phyloP scores from a whole-genome alignment of 257 asterid species.

The Anisodus acutangulus region DNA sequence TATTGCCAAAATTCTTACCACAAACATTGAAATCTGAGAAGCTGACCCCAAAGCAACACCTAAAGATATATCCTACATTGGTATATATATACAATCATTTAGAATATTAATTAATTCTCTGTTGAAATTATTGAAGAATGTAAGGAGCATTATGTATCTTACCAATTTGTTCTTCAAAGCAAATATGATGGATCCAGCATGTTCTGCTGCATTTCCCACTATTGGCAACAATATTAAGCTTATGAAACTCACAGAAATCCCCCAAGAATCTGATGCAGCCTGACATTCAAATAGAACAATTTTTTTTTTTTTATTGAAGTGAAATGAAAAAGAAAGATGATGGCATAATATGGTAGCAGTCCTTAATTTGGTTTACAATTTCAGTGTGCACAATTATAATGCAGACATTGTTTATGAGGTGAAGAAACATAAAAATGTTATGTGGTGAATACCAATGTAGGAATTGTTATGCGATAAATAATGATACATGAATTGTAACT shows the following conservation, averaged over 20 bases:
- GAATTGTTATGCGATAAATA: no score
- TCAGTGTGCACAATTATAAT: no score
- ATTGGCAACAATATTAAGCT: conserved; percentile 56
- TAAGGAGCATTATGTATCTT: background rate
- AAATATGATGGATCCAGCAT: conserved; percentile 54
- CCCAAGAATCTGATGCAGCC: conserved; percentile 56
- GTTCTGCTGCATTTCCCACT: conserved; percentile 59
- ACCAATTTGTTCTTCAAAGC: conserved; percentile 57
- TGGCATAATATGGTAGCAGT: no score
- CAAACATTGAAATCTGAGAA: conserved; percentile 56
- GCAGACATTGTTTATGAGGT: no score
- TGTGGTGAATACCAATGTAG: background rate
- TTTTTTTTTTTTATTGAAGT: no score
- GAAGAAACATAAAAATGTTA: background rate
- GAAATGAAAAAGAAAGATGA: no score
- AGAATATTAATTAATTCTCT: no score
- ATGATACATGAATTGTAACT: no score
- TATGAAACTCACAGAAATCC: conserved; percentile 53
- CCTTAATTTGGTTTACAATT: no score
- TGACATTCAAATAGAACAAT: background rate
- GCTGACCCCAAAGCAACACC: conserved; percentile 58
- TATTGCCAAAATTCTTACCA: conserved; percentile 39
- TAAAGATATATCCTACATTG: conserved; percentile 49
- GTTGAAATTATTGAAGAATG: background rate
- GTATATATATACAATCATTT: background rate